Evolutionary conservation across 139 green algal species (phyloP), one percentile per base, ranked within the genome.

Genomic region (Monoraphidium neglectum): DNA sequence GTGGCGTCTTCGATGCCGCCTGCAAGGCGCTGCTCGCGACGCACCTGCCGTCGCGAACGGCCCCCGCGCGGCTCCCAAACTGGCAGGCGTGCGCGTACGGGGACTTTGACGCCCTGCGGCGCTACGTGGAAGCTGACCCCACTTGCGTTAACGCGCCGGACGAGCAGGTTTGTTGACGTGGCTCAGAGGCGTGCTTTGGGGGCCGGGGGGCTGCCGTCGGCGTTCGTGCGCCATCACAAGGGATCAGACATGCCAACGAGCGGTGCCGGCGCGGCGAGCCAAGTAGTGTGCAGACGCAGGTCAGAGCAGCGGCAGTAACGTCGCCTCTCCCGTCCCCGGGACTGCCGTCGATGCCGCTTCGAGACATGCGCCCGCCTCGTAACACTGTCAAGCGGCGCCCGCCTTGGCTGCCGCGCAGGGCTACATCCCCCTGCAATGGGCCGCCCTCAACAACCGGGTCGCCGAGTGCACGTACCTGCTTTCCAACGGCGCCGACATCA

Each of bases 391-490:
- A 33, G 12, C 43, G 32, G 65, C n/a, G n/a, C n/a, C n/a, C n/a
- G n/a, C n/a, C n/a, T n/a, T n/a, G n/a, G n/a, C n/a, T n/a, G n/a
- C n/a, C n/a, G n/a, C n/a, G 8, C 63, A 82, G 68, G 84, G 87
- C 30, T 88, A 86, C 71, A 83, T 72, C 74, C 77, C 83, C 2
- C 76, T 96, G 36, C 92, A 99, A 70, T 99, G 95, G 95, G 95
- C 94, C 1, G 92, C 95, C 5, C 83, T 99, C 23, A 99, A 99
- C 90, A 97, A 98, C 73, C 86, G 91, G 8, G 86, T 95, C 8
- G 83, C 80, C 1, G 84, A 93, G 16, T 79, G 88, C 12, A 90
- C 70, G 3, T 94, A 88, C 40, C 77, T 99, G 18, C 60, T 98
- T 2, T 80, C 89, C 23, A 74, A 89, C 4, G 86, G 88, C 1